Evolutionary conservation across 257 asterid species (phyloP), one percentile per base, ranked within the genome.

Genomic region (Solanum neorickii): DNA sequence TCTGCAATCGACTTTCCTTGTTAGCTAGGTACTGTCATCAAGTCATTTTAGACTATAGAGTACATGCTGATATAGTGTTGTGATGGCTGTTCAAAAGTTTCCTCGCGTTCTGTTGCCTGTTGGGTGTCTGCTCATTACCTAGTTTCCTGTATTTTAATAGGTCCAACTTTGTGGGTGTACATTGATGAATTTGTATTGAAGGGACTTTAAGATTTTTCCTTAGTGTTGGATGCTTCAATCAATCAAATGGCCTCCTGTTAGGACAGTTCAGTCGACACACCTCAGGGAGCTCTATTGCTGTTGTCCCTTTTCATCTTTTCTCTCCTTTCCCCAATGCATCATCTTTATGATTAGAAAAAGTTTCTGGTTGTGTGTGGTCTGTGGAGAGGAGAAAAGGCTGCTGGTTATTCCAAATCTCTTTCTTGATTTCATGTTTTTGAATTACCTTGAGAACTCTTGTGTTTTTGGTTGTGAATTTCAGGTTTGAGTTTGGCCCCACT

Each of bases 401-500:
- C 31, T 75, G 83, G 21, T 12, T 75, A 75, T 75, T 41, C 83
- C 37, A 76, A 7, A n/a, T 41, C 60, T 76, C 83, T n/a, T 76
- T 76, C 83, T 41, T 12, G 20, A 74, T 39, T 73, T 74, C 6
- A 37, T 76, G 21, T 29, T 29, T 49, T 29, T 80, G 44, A 29
- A 80, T 49, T 80, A 80, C 18, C 44, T 47, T 80, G 44, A 47
- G 68, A 80, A 47, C 68, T 47, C 68, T 87, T 59, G 72, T 2
- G 70, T 75, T 75, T 87, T 66, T 70, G 89, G 33, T 29, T 88
- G 86, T 84, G 46, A 80, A 80, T 86, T 91, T 83, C 93, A 96
- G 99, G 98, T 86, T 93, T 96, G 93, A 91, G 96, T 91, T 88
- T 96, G 74, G 98, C 99, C 68, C 99, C 98, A 41, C 94, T 96